Base-by-base conservation (phyloP, 768 basidiomycete genomes). In the Suillus plorans region DNA sequence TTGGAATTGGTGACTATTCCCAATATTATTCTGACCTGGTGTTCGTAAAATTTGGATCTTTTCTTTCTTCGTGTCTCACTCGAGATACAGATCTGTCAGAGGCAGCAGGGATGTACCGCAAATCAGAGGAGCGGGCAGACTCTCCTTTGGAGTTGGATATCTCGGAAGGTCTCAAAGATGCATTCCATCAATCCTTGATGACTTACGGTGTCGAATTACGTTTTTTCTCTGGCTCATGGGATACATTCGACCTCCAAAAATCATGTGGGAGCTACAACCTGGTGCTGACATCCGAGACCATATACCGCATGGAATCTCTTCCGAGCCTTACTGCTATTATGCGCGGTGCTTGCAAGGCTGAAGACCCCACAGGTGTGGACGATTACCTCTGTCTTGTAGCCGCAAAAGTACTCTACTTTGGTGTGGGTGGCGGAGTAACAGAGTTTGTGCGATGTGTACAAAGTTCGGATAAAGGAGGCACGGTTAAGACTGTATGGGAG, bases 321-420 rank as follows among this genome's bases (percentile, higher is more conserved):
- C 78, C 79, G 0, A 78, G 87, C 34, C 79, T 99, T 49, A 75
- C 92, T 25, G 69, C 76, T 42, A 73, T 90, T 22, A 70, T 92
- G 73, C 76, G 78, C 60, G 64, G 71, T 0, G 80, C 84, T 14
- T 80, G 80, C 63, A 49, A 66, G 34, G 63, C 64, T 36, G 49
- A 66, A 57, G 4, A 7, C 8, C 6, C 37, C 16, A 25, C n/a
- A 28, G 62, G 18, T 18, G 10, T 55, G n/a, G 7, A 55, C 18
- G 44, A 65, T 18, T 76, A 74, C 67, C 53, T 81, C 7, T 93
- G 90, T 69, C 84, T 97, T 10, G 90, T 97, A 3, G 95, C 95
- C 2, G 93, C 92, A 1, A 99, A 98, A 75, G 84, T 94, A 16
- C 76, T 98, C 22, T 98, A 98, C 74, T 98, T 99, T 74, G 97